A percentile compares a stretch with the other conserved stretches of the same genome.
phyloP scores from a whole-genome alignment of 208 protist genomes.

The Leptomonas pyrrhocoris region DNA sequence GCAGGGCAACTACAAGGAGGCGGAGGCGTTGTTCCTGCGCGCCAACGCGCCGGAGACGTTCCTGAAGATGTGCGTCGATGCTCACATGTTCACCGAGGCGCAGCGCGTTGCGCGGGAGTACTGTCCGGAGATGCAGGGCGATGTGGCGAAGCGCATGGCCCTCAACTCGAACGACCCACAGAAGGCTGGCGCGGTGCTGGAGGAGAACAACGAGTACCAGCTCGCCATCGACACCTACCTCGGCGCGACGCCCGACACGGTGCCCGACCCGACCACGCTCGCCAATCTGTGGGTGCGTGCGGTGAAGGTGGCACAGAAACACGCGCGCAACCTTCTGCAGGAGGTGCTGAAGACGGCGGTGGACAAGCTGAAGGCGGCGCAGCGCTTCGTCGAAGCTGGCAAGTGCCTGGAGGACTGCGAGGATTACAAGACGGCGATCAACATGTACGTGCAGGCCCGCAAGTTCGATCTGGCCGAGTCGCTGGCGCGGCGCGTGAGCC shows the following conservation, averaged over 20 bases:
- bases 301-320: constrained; percentile 94
- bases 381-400: constrained; percentile 88
- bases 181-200: constrained; percentile 86
- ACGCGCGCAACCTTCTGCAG: constrained; percentile 83
- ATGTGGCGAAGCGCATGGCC: constrained; percentile 86
- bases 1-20: constrained; percentile 89
- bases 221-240: constrained; percentile 96
- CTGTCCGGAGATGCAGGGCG: constrained; percentile 84
- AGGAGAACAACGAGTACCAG: constrained; percentile 93
- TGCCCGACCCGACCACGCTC: constrained; percentile 63
- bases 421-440: constrained; percentile 92
- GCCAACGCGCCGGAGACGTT: constrained; percentile 93
- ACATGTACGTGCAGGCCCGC: constrained; percentile 93
- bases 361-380: constrained; percentile 78
- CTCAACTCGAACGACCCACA: constrained; percentile 88
- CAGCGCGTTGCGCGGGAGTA: constrained; percentile 92
- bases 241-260: constrained; percentile 66
- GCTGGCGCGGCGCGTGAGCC: constrained; percentile 84
- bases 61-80: constrained; percentile 95
- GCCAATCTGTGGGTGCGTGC: constrained; percentile 94
- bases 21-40: constrained; percentile 91
- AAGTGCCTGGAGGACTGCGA: constrained; percentile 91
- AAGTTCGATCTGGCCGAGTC: constrained; percentile 93
- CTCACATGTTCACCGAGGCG: constrained; percentile 92
- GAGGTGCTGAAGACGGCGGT: constrained; percentile 76